Base-by-base conservation (phyloP, 2,329 filamentous ascomycete species). In the Tolypocladium pustulatum region DNA sequence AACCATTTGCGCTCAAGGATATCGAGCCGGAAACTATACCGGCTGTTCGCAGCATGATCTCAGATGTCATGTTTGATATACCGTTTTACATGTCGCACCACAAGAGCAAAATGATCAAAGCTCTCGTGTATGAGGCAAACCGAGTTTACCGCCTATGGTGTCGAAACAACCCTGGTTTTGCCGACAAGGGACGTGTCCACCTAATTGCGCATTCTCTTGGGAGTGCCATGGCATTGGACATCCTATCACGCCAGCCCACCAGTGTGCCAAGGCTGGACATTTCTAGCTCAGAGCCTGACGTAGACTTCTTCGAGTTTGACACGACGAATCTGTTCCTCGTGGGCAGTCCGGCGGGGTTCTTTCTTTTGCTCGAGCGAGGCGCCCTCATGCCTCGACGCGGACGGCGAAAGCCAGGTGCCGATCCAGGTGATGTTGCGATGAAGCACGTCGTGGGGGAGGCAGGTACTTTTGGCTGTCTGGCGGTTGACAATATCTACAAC, bases 1-100 rank as follows among this genome's bases (percentile, higher is more conserved):
- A 84, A 37, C 86, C 87, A 43, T 82, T 81, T 64, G 71, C 74
- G 0, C 78, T 99, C 17, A 89, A 92, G 65, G 92, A 97, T 65
- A 97, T 99, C 64, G 96, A 96, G 6, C 92, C 91, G 1, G 83
- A 87, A 49, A 94, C 90, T 0, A 90, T 99, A 36, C 92, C 93
- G 0, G 91, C 90, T 0, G 88, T 99, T n/a, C 87, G 94, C 53
- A 90, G 89, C 68, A 85, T 99, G 69, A 95, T 99, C 61, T 95
- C 90, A 49, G 94, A 99, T 71, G 91, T 99, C 65, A 97, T 99
- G 91, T 87, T 97, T 55, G 94, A 99, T 70, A 93, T 99, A 55
- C 94, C 94, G 0, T 97, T 96, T 70, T 99, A 97, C 74, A 87
- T 99, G 75, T 97, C 93, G 0, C 89, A 95, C 60, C 93, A 97